Conservation (phyloP, 2,329 filamentous ascomycete species). For the Rutstroemia sp. region DNA sequence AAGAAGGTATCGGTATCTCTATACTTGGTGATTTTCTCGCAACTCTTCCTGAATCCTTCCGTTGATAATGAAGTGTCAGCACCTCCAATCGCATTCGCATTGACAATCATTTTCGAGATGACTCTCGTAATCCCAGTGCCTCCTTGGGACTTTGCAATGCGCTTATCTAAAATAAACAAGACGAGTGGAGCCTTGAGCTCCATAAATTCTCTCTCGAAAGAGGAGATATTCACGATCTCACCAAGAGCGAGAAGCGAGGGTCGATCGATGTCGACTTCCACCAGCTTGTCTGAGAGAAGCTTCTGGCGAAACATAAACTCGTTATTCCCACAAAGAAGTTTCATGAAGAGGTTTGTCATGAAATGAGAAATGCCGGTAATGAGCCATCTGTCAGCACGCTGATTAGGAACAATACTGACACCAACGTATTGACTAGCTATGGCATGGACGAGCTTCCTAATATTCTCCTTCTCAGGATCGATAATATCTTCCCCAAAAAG, state of each 20-base stretch:
- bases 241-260: slow-evolving; percentile 80
- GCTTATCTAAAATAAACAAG: slow-evolving; percentile 86
- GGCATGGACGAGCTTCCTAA: slow-evolving; percentile 72
- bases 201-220: slow-evolving; percentile 86
- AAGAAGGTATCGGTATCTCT: slow-evolving; percentile 80
- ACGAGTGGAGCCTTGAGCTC: slow-evolving; percentile 84
- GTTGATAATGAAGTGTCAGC: slow-evolving; percentile 61
- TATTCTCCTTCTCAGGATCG: slow-evolving; percentile 76
- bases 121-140: slow-evolving; percentile 75
- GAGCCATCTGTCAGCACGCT: slow-evolving; percentile 77
- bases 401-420: slow-evolving; percentile 81
- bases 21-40: slow-evolving; percentile 82
- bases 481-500: slow-evolving; percentile 80
- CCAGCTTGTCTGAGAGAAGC: slow-evolving; percentile 70
- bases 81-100: slow-evolving; percentile 76
- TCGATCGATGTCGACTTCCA: slow-evolving; percentile 72
- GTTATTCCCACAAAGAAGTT: slow-evolving; percentile 85
- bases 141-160: slow-evolving; percentile 80
- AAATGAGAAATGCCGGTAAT: slow-evolving; percentile 86
- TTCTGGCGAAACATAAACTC: slow-evolving; percentile 91
- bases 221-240: slow-evolving; percentile 67
- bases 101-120: slow-evolving; percentile 77
- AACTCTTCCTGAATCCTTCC: slow-evolving; percentile 71
- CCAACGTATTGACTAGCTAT: slow-evolving; percentile 92
- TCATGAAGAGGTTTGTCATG: slow-evolving; percentile 92